Conservation (phyloP, 1,284 basidiomycete genomes). For the Phaffia rhodozyma region DNA sequence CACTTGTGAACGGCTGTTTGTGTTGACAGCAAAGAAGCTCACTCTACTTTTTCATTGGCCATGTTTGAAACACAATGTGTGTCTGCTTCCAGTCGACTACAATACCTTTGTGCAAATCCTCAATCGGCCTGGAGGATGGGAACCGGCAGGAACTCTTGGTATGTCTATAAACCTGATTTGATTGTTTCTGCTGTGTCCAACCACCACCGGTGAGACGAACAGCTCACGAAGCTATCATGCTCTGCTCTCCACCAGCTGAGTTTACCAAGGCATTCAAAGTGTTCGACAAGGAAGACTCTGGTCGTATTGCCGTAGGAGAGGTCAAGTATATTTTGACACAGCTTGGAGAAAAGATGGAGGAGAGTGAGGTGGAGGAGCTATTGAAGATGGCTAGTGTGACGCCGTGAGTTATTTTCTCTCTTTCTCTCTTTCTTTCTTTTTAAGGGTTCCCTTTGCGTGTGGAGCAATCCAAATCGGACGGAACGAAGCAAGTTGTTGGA, state of each 20-base stretch:
- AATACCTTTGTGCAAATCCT: constrained; percentile 80
- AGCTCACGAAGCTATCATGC: not conserved
- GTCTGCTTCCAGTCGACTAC: constrained; percentile 57
- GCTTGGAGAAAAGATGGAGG: constrained; percentile 92
- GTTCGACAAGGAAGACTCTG: constrained; percentile 96
- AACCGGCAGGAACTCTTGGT: constrained; percentile 87
- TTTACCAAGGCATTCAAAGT: constrained; percentile 99
- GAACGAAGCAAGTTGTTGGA: not conserved
- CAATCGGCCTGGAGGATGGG: constrained; percentile 92
- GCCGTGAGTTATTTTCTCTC: not conserved
- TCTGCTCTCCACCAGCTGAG: constrained; percentile 58
- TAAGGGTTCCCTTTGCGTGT: not conserved
- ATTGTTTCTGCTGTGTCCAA: not conserved
- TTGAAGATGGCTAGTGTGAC: constrained; percentile 47
- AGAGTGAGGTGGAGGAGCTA: constrained; percentile 96
- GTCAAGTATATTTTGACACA: constrained; percentile 91
- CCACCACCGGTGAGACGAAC: not conserved
- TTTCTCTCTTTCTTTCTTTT: not conserved
- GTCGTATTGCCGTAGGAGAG: constrained; percentile 84
- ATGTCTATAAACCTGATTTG: constrained; percentile 25
- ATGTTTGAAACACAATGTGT: not conserved
- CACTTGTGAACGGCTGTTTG: not conserved
- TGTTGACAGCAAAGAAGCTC: not conserved
- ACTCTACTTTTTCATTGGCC: too few relatives aligned
- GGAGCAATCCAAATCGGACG: not conserved